Conservation (phyloP, 306 rosid species). For the Malus asiatica region DNA sequence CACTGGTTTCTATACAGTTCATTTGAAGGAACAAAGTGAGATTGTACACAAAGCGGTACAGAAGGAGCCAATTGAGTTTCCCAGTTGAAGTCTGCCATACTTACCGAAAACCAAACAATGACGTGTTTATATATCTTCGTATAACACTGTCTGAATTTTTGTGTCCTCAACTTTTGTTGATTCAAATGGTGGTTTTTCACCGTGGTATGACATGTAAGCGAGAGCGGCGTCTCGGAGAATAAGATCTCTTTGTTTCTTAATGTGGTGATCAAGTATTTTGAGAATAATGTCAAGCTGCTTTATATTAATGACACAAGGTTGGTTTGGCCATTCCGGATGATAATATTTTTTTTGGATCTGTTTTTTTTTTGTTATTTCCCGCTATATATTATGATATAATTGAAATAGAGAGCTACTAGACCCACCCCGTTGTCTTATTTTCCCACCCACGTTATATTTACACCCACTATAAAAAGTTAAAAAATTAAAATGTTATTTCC, state of each 20-base stretch:
- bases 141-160: neutral
- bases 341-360: neutral
- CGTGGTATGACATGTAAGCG: neutral
- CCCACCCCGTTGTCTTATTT: too few species aligned
- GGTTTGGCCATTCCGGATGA: neutral
- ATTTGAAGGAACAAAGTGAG: constrained; percentile 78
- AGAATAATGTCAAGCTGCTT: neutral
- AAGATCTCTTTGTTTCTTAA: neutral
- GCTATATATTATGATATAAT: neutral
- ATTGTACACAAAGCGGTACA: constrained; percentile 78
- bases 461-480: too few species aligned
- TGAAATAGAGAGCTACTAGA: neutral
- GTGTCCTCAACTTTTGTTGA: neutral
- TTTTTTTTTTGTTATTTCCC: neutral
- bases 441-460: too few species aligned
- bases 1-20: constrained; percentile 76
- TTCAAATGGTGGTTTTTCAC: neutral
- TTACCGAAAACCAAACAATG: neutral
- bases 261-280: neutral
- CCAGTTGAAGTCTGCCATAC: neutral
- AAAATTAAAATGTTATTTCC: too few species aligned
- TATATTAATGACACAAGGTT: neutral
- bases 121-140: neutral
- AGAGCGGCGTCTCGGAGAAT: neutral
- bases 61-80: constrained; percentile 45